Percentiles rank a stretch among this genome's conserved stretches.
These are phyloP conservation scores for Diplocarpon mali DNA, from an alignment of 2,329 filamentous ascomycete species.

Conservation along the genomic window DNA sequence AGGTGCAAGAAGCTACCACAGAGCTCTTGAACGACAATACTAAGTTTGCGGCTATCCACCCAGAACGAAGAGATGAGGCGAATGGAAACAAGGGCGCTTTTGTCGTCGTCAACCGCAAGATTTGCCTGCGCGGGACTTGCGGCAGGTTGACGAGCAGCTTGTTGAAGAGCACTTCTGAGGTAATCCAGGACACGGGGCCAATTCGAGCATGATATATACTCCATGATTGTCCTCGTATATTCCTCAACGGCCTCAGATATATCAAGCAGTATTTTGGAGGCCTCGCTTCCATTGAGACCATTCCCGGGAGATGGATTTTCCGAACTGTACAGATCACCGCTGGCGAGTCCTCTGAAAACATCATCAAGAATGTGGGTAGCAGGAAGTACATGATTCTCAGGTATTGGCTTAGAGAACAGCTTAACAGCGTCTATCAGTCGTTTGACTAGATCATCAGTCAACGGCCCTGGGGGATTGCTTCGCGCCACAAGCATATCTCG, in stretches of 20 bases:
- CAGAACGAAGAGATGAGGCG: conserved; percentile 52
- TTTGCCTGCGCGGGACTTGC: conserved; percentile 18
- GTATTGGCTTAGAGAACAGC: conserved; percentile 45
- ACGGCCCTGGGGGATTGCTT: conserved; percentile 21
- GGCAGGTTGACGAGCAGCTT: conserved; percentile 20
- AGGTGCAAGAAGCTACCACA: conserved; percentile 58
- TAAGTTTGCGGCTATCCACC: conserved; percentile 51
- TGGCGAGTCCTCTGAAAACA: conserved; percentile 16
- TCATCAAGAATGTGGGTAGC: conserved; percentile 47
- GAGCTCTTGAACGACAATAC: conserved; percentile 52
- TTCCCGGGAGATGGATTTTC: conserved; percentile 18
- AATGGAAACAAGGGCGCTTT: conserved; percentile 40
- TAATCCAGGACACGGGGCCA: conserved; percentile 51
- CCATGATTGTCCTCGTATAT: conserved; percentile 44
- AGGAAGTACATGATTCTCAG: conserved; percentile 45
- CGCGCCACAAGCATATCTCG: conserved; percentile 18
- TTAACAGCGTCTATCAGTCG: conserved; percentile 46
- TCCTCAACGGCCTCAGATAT: conserved; percentile 38
- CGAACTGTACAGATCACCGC: conserved; percentile 26
- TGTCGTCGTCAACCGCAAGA: conserved; percentile 22
- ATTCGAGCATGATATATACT: conserved; percentile 54
- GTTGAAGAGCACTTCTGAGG: conserved; percentile 34
- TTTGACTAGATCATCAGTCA: conserved; percentile 41
- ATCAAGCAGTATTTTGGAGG: conserved; percentile 22
- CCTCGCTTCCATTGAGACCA: conserved; percentile 23